These are phyloP conservation scores for Corchorus olitorius DNA, from an alignment of 345 rosid species.

Conservation along the genomic window DNA sequence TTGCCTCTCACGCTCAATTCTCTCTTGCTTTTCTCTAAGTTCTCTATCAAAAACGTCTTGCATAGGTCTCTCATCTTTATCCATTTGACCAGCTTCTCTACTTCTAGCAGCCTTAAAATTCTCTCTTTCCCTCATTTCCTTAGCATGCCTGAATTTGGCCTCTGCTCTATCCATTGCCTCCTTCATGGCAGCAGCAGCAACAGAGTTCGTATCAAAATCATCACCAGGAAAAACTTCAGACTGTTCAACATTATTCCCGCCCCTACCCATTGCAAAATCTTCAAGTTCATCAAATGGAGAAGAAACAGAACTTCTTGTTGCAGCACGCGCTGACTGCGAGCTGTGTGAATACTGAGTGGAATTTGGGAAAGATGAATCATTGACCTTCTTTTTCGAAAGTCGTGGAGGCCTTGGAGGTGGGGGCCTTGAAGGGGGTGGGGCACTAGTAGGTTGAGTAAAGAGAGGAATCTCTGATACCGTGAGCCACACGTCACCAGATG, in stretches of 20 bases:
- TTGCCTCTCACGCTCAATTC: constrained; percentile 61
- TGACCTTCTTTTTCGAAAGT: constrained; percentile 50
- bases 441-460: constrained; percentile 75
- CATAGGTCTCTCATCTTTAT: constrained; percentile 43
- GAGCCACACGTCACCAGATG: constrained; percentile 83
- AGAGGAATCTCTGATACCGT: constrained; percentile 94
- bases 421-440: constrained; percentile 96
- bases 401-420: constrained; percentile 94
- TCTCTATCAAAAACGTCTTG: constrained; percentile 49
- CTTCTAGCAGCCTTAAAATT: constrained; percentile 65
- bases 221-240: constrained; percentile 51
- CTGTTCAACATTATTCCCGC: constrained; percentile 45
- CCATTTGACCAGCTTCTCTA: constrained; percentile 59
- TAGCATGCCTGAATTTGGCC: constrained; percentile 87
- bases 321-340: constrained; percentile 41
- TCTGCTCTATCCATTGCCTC: constrained; percentile 98
- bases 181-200: constrained; percentile 96
- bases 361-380: constrained; percentile 51
- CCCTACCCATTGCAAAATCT: constrained; percentile 61
- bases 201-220: constrained; percentile 56
- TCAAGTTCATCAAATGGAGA: constrained; percentile 82
- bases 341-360: constrained; percentile 49
- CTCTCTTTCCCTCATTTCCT: constrained; percentile 83
- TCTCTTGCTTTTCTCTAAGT: constrained; percentile 38
- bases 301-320: constrained; percentile 43